A percentile compares a stretch with the other conserved stretches of the same genome.
phyloP scores from a whole-genome alignment of 176 grass and related monocot genomes.

The Dactylis glomerata region DNA sequence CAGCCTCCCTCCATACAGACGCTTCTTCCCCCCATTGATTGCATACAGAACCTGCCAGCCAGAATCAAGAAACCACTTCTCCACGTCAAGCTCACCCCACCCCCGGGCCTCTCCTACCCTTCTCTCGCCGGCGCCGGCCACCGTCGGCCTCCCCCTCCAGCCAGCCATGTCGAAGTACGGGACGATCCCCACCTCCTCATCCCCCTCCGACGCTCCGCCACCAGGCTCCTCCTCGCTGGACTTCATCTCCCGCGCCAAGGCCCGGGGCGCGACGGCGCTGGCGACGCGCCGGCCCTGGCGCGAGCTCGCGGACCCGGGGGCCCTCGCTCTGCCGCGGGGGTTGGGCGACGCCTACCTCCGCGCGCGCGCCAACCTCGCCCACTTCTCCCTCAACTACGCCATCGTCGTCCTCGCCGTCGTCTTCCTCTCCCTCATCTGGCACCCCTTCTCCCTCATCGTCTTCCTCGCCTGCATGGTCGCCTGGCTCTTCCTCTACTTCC shows the following conservation, averaged over 20 bases:
- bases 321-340: constrained; percentile 47
- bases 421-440: constrained; percentile 75
- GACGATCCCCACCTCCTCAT: constrained; percentile 66
- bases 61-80: neutral
- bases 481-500: constrained; percentile 89
- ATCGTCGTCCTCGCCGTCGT: constrained; percentile 63
- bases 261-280: constrained; percentile 52
- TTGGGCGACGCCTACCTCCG: constrained; percentile 49
- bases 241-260: constrained; percentile 95
- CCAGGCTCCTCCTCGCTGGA: constrained; percentile 48
- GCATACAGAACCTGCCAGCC: neutral
- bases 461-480: constrained; percentile 67
- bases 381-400: constrained; percentile 85
- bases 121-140: constrained; percentile 9
- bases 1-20: neutral
- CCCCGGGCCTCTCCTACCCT: neutral
- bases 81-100: neutral
- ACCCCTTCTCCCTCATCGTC: constrained; percentile 78
- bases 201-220: constrained; percentile 24
- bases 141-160: neutral
- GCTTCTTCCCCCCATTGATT: constrained; percentile 10
- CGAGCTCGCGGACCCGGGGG: constrained; percentile 47
- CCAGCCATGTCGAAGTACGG: constrained; percentile 83
- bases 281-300: constrained; percentile 61
- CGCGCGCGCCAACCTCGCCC: constrained; percentile 55